A percentile compares a stretch with the other conserved stretches of the same genome.
Conservation (phyloP, 805 yeast species). For the Geotrichum ghanense region DNA sequence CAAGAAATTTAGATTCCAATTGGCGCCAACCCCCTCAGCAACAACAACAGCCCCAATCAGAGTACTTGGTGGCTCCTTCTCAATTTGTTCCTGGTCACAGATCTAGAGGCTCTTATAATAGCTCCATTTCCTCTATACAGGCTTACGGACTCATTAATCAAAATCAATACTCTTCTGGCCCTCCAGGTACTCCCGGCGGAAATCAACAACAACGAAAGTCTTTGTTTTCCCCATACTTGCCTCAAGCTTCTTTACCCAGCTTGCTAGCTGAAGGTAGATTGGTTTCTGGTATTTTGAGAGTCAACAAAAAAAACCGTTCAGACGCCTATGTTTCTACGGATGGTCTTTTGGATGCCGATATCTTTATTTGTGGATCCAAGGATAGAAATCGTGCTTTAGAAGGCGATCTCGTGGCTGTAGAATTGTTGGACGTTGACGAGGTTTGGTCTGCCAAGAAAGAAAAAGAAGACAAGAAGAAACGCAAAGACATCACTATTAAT, state of each 20-base stretch:
- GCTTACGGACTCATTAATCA: background rate
- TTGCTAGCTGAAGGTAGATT: slow-evolving; percentile 80
- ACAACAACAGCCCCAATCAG: slow-evolving; percentile 6
- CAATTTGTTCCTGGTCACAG: slow-evolving; percentile 70
- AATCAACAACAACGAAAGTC: slow-evolving; percentile 37
- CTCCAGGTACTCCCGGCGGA: slow-evolving; percentile 27
- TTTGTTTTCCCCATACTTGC: slow-evolving; percentile 89
- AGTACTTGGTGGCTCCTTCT: slow-evolving; percentile 6
- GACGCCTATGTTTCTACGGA: slow-evolving; percentile 98
- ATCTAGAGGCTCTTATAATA: slow-evolving; percentile 47
- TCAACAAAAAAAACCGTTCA: slow-evolving; percentile 89
- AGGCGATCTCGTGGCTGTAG: slow-evolving; percentile 94
- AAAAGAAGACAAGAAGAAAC: slow-evolving; percentile 92
- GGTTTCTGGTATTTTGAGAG: slow-evolving; percentile 87
- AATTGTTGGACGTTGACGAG: slow-evolving; percentile 86
- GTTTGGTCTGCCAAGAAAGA: slow-evolving; percentile 96
- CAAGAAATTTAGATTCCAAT: slow-evolving; percentile 19
- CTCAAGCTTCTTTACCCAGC: slow-evolving; percentile 86
- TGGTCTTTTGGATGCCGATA: slow-evolving; percentile 90
- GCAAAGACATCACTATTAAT: slow-evolving; percentile 40
- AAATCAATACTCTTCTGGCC: slow-evolving; percentile 17
- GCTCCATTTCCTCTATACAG: slow-evolving; percentile 39
- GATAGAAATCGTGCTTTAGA: slow-evolving; percentile 96
- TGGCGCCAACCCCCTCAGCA: slow-evolving; percentile 15
- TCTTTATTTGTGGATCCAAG: slow-evolving; percentile 95